phyloP scores from a whole-genome alignment of 2,329 filamentous ascomycete species.

The Westerdykella sp. region DNA sequence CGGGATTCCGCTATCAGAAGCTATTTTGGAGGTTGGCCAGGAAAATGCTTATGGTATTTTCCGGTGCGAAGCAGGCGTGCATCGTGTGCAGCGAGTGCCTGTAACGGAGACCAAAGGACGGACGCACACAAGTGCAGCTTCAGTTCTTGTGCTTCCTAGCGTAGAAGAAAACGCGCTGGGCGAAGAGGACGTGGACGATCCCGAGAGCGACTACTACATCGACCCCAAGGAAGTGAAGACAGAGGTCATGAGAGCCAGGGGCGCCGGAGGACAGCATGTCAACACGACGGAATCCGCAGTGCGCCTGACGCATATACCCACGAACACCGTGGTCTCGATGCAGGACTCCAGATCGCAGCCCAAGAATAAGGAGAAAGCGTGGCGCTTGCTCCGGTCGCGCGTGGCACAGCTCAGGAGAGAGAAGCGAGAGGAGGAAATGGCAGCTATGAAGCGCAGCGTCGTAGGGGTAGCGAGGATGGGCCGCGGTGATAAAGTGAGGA shows the following conservation, averaged over 20 bases:
- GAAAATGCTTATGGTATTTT: constrained; percentile 74
- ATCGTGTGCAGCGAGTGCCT: constrained; percentile 89
- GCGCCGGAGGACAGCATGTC: constrained; percentile 94
- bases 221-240: constrained; percentile 72
- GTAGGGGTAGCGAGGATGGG: constrained; percentile 75
- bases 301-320: constrained; percentile 83
- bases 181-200: constrained; percentile 66
- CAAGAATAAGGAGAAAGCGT: constrained; percentile 80
- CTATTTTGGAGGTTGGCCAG: constrained; percentile 74
- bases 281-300: constrained; percentile 98
- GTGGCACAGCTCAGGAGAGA: constrained; percentile 76
- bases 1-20: constrained; percentile 73
- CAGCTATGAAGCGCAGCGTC: constrained; percentile 67
- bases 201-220: constrained; percentile 86
- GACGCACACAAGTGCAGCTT: constrained; percentile 88
- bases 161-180: constrained; percentile 54
- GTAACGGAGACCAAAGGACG: constrained; percentile 85
- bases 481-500: constrained; percentile 86
- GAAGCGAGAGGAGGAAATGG: constrained; percentile 73
- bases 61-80: constrained; percentile 85
- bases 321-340: constrained; percentile 79
- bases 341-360: constrained; percentile 89
- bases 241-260: constrained; percentile 87
- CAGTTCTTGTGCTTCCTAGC: constrained; percentile 84
- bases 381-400: constrained; percentile 74